These are phyloP conservation scores for Rhodamnia rubescens DNA, from an alignment of 345 rosid genomes.

Conservation along the genomic window DNA sequence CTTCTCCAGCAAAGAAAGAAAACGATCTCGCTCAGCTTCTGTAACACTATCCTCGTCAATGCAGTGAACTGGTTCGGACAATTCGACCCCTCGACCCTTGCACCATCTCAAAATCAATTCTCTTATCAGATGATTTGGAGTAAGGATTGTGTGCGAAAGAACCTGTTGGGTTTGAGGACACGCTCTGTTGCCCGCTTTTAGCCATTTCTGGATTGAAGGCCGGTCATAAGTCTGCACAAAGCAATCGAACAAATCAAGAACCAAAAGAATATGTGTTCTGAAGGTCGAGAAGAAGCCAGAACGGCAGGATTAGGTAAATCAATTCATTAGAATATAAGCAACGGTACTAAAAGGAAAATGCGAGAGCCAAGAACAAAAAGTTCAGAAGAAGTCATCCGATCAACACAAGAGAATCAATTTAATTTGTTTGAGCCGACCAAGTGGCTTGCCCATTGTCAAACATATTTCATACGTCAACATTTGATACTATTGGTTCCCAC, in stretches of 20 bases:
- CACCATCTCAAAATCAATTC: conserved; percentile 89
- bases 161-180: conserved; percentile 89
- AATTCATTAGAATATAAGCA: background rate
- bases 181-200: conserved; percentile 68
- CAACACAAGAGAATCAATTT: background rate
- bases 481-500: background rate
- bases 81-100: conserved; percentile 42
- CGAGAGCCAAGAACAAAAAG: background rate
- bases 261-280: background rate
- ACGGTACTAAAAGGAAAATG: background rate
- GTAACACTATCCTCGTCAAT: conserved; percentile 42
- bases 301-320: background rate
- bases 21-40: conserved; percentile 45
- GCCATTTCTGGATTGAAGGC: conserved; percentile 73
- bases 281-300: background rate
- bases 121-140: conserved; percentile 61
- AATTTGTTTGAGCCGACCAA: background rate
- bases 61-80: conserved; percentile 19
- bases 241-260: background rate
- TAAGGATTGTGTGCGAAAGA: conserved; percentile 52
- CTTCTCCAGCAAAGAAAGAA: conserved; percentile 53
- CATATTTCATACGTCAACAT: background rate
- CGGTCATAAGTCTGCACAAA: conserved; percentile 77
- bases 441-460: background rate
- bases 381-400: background rate